These are phyloP conservation scores for Neopestalotiopsis sp. DNA, from an alignment of 2,329 filamentous ascomycete genomes.

Conservation along the genomic window DNA sequence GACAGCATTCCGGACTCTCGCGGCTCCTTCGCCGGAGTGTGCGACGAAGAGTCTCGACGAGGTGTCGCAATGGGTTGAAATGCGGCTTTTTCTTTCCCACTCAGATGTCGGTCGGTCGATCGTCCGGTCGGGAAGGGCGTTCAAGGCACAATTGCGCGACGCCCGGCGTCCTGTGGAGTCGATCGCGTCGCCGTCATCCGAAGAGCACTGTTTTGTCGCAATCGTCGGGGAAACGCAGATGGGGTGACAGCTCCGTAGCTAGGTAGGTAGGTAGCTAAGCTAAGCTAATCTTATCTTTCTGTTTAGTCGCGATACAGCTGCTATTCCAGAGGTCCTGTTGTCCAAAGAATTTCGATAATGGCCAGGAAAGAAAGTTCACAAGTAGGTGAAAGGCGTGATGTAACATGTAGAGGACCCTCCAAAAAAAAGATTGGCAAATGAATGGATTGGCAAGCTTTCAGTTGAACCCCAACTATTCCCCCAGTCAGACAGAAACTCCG, in stretches of 20 bases:
- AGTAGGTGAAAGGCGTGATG: background rate
- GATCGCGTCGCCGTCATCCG: slow-evolving; percentile 16
- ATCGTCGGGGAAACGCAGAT: background rate
- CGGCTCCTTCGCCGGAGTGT: background rate
- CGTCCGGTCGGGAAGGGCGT: background rate
- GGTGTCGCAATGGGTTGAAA: background rate
- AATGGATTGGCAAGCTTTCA: background rate
- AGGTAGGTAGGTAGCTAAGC: no score
- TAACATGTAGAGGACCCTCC: background rate
- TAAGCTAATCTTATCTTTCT: no score
- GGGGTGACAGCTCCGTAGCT: background rate
- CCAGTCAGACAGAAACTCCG: background rate
- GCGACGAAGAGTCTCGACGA: background rate
- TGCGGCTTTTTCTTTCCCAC: slow-evolving; percentile 1
- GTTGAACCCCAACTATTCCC: background rate
- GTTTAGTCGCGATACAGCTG: no score
- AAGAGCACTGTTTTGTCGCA: background rate
- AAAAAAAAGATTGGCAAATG: background rate
- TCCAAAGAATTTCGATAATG: background rate
- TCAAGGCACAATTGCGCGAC: slow-evolving; percentile 10
- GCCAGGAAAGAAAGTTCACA: background rate
- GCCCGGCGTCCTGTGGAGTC: slow-evolving; percentile 8
- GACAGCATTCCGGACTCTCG: no score
- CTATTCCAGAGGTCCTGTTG: no score
- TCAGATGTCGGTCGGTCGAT: background rate